These are phyloP conservation scores for Trichoderma sp. DNA, from an alignment of 2,329 filamentous ascomycete genomes.

Conservation along the genomic window DNA sequence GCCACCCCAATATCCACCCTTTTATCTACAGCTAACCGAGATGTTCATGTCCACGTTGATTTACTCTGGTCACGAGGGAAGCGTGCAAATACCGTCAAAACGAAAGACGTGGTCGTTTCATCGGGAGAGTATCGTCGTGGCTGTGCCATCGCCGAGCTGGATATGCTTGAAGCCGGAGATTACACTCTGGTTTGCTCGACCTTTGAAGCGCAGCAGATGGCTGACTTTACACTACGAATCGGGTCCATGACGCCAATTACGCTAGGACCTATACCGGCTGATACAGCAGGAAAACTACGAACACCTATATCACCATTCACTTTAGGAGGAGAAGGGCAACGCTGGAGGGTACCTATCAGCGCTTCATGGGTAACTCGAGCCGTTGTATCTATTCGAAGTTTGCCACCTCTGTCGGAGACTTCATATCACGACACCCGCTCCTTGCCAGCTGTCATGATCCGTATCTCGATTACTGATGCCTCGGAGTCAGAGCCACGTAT, in stretches of 20 bases:
- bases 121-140: constrained; percentile 87
- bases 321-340: constrained; percentile 45
- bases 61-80: constrained; percentile 74
- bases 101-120: constrained; percentile 75
- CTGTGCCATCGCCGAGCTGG: constrained; percentile 67
- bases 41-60: constrained; percentile 79
- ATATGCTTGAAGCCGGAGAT: constrained; percentile 61
- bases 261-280: constrained; percentile 62
- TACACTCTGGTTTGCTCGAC: constrained; percentile 92
- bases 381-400: constrained; percentile 35
- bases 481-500: constrained; percentile 65
- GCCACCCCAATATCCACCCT: constrained; percentile 67
- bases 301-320: constrained; percentile 56
- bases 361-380: constrained; percentile 57
- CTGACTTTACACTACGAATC: constrained; percentile 73
- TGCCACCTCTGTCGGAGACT: constrained; percentile 25
- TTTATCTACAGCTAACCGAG: constrained; percentile 63
- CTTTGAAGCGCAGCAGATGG: constrained; percentile 76
- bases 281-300: constrained; percentile 72
- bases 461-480: constrained; percentile 71
- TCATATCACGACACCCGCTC: constrained; percentile 25
- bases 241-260: constrained; percentile 58
- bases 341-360: constrained; percentile 40
- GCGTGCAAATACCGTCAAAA: constrained; percentile 66
- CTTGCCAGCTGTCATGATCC: constrained; percentile 56